Evolutionary conservation across 2,329 filamentous ascomycete genomes (phyloP).

Genomic region (Colletotrichum sp.): DNA sequence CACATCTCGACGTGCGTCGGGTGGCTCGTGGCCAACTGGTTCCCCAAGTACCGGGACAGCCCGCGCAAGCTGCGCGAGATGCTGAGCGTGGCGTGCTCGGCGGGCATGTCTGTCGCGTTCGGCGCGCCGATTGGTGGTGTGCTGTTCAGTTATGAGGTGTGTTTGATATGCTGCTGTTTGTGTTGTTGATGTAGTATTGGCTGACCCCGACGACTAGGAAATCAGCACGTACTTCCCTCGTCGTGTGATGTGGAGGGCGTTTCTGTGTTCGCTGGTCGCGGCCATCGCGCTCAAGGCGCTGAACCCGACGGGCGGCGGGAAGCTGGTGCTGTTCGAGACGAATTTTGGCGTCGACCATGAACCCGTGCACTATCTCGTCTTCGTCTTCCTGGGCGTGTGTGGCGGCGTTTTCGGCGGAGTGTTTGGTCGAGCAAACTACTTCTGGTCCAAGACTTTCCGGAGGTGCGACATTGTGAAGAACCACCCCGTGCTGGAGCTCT

Average conservation of each 20-base stretch:
- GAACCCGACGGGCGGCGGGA: constrained; percentile 65
- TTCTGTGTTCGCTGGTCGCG: constrained; percentile 61
- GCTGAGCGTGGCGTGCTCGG: constrained; percentile 60
- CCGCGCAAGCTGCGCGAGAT: constrained; percentile 63
- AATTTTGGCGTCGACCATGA: constrained; percentile 62
- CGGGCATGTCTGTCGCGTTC: constrained; percentile 65
- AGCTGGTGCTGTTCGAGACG: constrained; percentile 65
- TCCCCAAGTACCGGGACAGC: constrained; percentile 63
- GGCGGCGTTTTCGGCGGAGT: constrained; percentile 65
- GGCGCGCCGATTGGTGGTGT: constrained; percentile 68
- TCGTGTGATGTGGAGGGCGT: constrained; percentile 60
- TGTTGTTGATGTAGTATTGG: not conserved
- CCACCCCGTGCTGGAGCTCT: constrained; percentile 60
- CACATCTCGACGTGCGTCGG: constrained; percentile 65
- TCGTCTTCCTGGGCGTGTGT: constrained; percentile 58
- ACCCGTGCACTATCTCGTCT: constrained; percentile 60
- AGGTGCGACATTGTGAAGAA: constrained; percentile 56
- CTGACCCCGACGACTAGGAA: constrained; percentile 34
- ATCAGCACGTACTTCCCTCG: constrained; percentile 65
- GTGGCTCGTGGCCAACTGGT: constrained; percentile 53
- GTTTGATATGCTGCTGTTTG: not conserved
- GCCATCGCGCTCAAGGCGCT: constrained; percentile 60
- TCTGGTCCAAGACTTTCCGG: constrained; percentile 61
- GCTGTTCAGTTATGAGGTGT: constrained; percentile 60
- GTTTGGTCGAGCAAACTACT: constrained; percentile 63